These are phyloP conservation scores for Sphaerostilbella broomeana DNA, from an alignment of 2,329 filamentous ascomycete genomes.

Conservation along the genomic window DNA sequence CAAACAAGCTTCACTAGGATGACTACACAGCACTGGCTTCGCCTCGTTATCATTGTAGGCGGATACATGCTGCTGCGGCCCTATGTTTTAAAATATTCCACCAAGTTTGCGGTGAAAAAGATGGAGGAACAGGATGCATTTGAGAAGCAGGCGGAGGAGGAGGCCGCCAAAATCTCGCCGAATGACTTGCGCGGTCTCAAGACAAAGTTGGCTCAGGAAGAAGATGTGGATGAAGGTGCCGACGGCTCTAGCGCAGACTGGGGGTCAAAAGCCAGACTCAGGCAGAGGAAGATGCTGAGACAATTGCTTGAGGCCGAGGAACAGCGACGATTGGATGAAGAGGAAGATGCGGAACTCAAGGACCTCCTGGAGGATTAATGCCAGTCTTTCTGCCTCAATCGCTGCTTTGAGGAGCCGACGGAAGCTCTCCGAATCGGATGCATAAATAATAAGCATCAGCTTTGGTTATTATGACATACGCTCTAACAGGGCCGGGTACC, in stretches of 20 bases:
- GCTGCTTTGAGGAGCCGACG: no score
- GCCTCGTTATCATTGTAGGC: conserved; percentile 64
- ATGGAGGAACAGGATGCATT: conserved; percentile 52
- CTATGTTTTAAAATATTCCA: conserved; percentile 63
- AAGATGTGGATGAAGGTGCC: conserved; percentile 39
- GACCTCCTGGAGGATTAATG: conserved; percentile 53
- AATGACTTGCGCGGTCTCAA: conserved; percentile 57
- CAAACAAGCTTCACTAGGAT: conserved; percentile 43
- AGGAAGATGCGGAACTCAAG: conserved; percentile 69
- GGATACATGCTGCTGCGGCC: conserved; percentile 69
- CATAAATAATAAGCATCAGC: no score
- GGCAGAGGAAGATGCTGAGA: conserved; percentile 62
- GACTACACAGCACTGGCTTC: conserved; percentile 52
- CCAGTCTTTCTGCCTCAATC: no score
- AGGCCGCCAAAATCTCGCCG: conserved; percentile 47
- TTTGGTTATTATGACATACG: no score
- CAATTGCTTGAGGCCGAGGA: conserved; percentile 58
- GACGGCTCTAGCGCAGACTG: conserved; percentile 49
- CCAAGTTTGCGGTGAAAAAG: conserved; percentile 55
- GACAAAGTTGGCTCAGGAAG: conserved; percentile 47
- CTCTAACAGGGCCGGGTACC: no score
- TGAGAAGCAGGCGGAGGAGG: conserved; percentile 49
- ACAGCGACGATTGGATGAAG: conserved; percentile 52
- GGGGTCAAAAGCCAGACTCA: conserved; percentile 64
- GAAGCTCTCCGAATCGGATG: no score